These are phyloP conservation scores for Podaxis sp. DNA, from an alignment of 768 basidiomycete species.

Conservation along the genomic window DNA sequence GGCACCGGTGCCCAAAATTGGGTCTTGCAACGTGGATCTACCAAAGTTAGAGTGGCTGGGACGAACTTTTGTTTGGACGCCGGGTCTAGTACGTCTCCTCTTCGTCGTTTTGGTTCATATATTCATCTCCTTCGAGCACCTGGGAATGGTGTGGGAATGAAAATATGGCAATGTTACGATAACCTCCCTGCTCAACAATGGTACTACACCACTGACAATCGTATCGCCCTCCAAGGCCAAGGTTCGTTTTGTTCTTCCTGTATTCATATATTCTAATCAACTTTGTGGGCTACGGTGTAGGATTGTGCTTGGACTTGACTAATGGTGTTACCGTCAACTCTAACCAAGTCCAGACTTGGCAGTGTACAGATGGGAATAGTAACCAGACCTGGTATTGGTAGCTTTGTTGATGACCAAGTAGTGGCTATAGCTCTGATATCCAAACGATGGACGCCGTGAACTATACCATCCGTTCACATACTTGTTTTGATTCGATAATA, in stretches of 20 bases:
- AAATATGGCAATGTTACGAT: conserved; percentile 30
- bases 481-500: too few species aligned
- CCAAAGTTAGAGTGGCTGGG: conserved; percentile 21
- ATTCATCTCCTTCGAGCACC: conserved; percentile 13
- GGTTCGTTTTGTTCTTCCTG: conserved; percentile 17
- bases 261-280: background rate
- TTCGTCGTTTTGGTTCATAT: too few species aligned
- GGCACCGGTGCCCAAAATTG: conserved; percentile 24
- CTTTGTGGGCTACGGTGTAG: conserved; percentile 12
- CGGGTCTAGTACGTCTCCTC: conserved; percentile 16
- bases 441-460: too few species aligned
- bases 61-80: conserved; percentile 26
- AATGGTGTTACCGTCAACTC: conserved; percentile 28
- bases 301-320: conserved; percentile 30
- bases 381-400: conserved; percentile 29
- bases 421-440: too few species aligned
- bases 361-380: conserved; percentile 27
- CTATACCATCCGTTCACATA: too few species aligned
- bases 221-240: conserved; percentile 27
- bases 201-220: conserved; percentile 30
- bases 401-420: too few species aligned
- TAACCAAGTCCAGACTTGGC: conserved; percentile 33
- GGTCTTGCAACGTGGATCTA: conserved; percentile 19
- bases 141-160: conserved; percentile 22
- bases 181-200: conserved; percentile 34